phyloP scores from a whole-genome alignment of 441 rosid species.

The Lepidium campestre region DNA sequence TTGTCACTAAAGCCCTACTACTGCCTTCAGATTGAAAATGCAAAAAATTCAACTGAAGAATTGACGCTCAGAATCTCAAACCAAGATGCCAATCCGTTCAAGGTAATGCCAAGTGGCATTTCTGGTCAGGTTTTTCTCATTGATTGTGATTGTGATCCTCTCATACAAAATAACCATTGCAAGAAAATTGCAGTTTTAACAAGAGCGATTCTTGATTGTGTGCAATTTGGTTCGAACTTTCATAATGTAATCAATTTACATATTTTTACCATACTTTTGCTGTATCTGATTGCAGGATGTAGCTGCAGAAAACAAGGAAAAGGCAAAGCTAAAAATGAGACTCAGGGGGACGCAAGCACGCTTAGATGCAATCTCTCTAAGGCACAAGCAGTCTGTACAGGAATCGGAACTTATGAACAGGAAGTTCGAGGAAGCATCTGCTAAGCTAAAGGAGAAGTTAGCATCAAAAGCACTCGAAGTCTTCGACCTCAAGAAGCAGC shows the following conservation, averaged over 20 bases:
- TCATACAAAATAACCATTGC: background rate
- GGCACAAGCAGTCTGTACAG: slow-evolving; percentile 42
- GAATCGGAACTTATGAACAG: slow-evolving; percentile 55
- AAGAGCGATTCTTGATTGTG: slow-evolving; percentile 4
- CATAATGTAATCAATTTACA: slow-evolving; percentile 18
- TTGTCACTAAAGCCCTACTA: background rate
- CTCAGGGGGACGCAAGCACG: slow-evolving; percentile 71
- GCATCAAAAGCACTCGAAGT: slow-evolving; percentile 51
- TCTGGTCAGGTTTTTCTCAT: background rate
- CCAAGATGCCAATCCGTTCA: slow-evolving; percentile 39
- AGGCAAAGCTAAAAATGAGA: slow-evolving; percentile 72
- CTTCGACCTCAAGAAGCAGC: slow-evolving; percentile 65
- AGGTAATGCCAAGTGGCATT: slow-evolving; percentile 28
- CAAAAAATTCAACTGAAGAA: slow-evolving; percentile 37
- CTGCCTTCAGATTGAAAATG: slow-evolving; percentile 36
- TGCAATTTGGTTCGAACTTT: background rate
- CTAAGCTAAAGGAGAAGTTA: slow-evolving; percentile 49
- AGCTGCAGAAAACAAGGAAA: slow-evolving; percentile 40
- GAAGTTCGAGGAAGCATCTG: slow-evolving; percentile 58
- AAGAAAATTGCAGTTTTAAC: background rate
- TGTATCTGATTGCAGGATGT: slow-evolving; percentile 42
- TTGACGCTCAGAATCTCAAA: slow-evolving; percentile 30
- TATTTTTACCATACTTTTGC: slow-evolving; percentile 19
- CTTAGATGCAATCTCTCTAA: slow-evolving; percentile 50
- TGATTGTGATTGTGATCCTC: background rate